phyloP scores from a whole-genome alignment of 768 basidiomycete species.

The Serendipita vermifera region DNA sequence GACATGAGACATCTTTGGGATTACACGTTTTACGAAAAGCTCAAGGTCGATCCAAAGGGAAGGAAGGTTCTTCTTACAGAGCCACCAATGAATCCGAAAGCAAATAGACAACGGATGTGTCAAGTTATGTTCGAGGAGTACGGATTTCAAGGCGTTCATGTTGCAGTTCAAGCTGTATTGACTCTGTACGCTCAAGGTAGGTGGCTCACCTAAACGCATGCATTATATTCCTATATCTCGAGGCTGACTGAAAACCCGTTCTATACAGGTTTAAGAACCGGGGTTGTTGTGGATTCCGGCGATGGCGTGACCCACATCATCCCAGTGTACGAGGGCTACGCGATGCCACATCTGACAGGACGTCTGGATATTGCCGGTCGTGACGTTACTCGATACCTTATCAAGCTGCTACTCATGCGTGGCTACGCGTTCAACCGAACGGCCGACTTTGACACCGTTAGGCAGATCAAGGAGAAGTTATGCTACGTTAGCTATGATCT shows the following conservation, averaged over 20 bases:
- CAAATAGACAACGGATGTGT: constrained; percentile 83
- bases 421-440: constrained; percentile 99
- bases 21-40: constrained; percentile 95
- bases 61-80: constrained; percentile 89
- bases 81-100: constrained; percentile 97
- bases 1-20: constrained; percentile 99
- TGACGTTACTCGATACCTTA: constrained; percentile 96
- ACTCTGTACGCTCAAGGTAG: constrained; percentile 96
- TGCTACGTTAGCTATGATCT: constrained; percentile 99
- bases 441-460: constrained; percentile 97
- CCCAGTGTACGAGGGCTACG: constrained; percentile 94
- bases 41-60: constrained; percentile 74
- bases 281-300: constrained; percentile 97
- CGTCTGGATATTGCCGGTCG: constrained; percentile 95
- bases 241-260: background rate
- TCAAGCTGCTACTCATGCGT: constrained; percentile 99
- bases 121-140: constrained; percentile 99
- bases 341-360: constrained; percentile 86
- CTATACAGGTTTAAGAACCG: constrained; percentile 77
- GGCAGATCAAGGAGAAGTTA: constrained; percentile 97
- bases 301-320: constrained; percentile 99
- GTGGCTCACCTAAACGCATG: constrained; percentile 18
- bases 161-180: constrained; percentile 96
- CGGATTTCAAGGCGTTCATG: constrained; percentile 88
- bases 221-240: background rate